A percentile compares a stretch with the other conserved stretches of the same genome.
These are phyloP conservation scores for Trichoderma atroviride DNA, from an alignment of 2,329 filamentous ascomycete species.

Conservation along the genomic window DNA sequence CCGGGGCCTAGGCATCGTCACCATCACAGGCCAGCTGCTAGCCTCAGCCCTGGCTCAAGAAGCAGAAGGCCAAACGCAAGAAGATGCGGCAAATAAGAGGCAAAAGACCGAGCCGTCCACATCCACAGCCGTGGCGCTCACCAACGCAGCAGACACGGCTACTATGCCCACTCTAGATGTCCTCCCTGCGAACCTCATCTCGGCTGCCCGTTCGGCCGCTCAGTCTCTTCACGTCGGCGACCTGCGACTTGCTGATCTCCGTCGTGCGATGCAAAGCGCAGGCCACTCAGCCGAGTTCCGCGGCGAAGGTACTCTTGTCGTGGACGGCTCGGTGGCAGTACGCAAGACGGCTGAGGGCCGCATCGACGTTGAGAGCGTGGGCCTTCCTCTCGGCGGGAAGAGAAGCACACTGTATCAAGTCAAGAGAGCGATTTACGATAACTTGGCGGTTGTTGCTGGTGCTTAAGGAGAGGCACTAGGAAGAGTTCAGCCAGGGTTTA, in stretches of 20 bases:
- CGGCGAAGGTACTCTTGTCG: conserved; percentile 86
- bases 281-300: conserved; percentile 91
- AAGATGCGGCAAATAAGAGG: conserved; percentile 52
- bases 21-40: conserved; percentile 74
- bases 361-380: conserved; percentile 84
- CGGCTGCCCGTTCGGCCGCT: conserved; percentile 73
- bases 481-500: background rate
- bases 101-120: conserved; percentile 48
- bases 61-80: conserved; percentile 52
- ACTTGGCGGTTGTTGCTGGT: conserved; percentile 85
- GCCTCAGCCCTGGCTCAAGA: conserved; percentile 40
- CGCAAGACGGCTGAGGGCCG: conserved; percentile 83
- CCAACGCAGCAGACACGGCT: conserved; percentile 30
- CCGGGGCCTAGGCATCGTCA: conserved; percentile 84
- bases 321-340: conserved; percentile 86
- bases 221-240: conserved; percentile 95
- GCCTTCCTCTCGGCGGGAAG: conserved; percentile 43
- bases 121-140: conserved; percentile 35
- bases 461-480: conserved; percentile 44
- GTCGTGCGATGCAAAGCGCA: conserved; percentile 77
- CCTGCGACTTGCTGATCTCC: conserved; percentile 81
- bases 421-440: conserved; percentile 89
- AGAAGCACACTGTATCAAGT: conserved; percentile 81
- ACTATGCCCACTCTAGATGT: conserved; percentile 56
- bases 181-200: conserved; percentile 62